Evolutionary conservation across 495 filamentous ascomycete genomes (phyloP).

Genomic region (Niebla homalea): DNA sequence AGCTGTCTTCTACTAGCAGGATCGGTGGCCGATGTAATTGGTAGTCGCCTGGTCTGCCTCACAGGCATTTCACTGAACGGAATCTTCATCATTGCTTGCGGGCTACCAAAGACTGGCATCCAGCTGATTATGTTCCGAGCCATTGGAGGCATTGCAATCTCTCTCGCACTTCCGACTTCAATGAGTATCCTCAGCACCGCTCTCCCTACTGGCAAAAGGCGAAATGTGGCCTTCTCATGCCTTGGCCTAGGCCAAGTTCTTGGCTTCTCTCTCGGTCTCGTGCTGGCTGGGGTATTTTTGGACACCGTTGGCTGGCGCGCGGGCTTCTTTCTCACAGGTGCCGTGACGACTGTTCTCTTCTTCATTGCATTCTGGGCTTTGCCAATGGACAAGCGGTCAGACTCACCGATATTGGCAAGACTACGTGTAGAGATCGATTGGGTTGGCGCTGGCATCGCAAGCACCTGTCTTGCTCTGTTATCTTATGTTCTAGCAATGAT

Average conservation of each 20-base stretch:
- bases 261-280: constrained; percentile 40
- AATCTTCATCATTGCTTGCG: constrained; percentile 33
- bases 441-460: constrained; percentile 32
- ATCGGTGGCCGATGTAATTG: constrained; percentile 38
- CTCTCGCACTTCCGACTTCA: constrained; percentile 37
- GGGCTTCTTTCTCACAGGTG: constrained; percentile 36
- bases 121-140: constrained; percentile 40
- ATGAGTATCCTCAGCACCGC: constrained; percentile 36
- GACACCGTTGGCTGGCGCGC: constrained; percentile 34
- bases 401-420: constrained; percentile 1
- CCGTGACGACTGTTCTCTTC: constrained; percentile 20
- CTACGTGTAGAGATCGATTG: constrained; percentile 35
- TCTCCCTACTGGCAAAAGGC: constrained; percentile 26
- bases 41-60: constrained; percentile 30
- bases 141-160: constrained; percentile 33
- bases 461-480: constrained; percentile 29
- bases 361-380: constrained; percentile 25
- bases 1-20: constrained; percentile 37
- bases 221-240: constrained; percentile 41
- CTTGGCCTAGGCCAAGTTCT: constrained; percentile 36
- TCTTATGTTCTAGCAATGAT: constrained; percentile 33
- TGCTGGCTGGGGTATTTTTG: constrained; percentile 40
- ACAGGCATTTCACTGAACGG: constrained; percentile 31
- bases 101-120: constrained; percentile 29
- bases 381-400: constrained; percentile 13